Evolutionary conservation across 208 protist genomes (phyloP).

Genomic region (Trypanosoma brucei): DNA sequence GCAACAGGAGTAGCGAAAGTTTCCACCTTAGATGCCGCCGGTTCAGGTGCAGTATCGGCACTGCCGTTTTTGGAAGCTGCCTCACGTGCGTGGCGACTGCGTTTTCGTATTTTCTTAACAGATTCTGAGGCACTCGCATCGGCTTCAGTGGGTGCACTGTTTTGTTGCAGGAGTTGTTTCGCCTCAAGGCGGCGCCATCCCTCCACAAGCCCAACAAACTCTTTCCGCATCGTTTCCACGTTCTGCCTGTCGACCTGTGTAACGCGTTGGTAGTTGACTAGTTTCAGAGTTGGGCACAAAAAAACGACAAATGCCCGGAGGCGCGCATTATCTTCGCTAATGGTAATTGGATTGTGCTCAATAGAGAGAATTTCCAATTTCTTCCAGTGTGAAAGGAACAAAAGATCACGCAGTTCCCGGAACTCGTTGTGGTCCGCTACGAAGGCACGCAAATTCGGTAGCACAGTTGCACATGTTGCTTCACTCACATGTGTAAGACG

Average conservation of each 20-base stretch:
- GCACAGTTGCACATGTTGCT: constrained; percentile 53
- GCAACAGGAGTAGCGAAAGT: background rate
- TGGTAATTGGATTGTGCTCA: constrained; percentile 63
- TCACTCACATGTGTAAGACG: constrained; percentile 74
- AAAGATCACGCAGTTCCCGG: constrained; percentile 38
- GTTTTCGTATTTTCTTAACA: constrained; percentile 60
- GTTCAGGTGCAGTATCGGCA: background rate
- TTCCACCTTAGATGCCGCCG: background rate
- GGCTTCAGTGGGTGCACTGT: background rate
- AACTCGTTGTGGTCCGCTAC: constrained; percentile 75
- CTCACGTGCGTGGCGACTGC: constrained; percentile 62
- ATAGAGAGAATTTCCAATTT: constrained; percentile 69
- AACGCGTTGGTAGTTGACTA: constrained; percentile 87
- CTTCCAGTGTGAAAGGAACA: constrained; percentile 71
- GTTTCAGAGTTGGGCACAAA: constrained; percentile 72
- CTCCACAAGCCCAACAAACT: constrained; percentile 18
- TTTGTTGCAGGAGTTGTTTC: background rate
- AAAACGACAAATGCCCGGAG: constrained; percentile 76
- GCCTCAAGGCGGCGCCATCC: constrained; percentile 11
- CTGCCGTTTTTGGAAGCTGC: constrained; percentile 19
- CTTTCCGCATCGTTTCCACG: constrained; percentile 17
- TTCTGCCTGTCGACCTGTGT: constrained; percentile 39
- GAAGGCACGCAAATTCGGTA: constrained; percentile 73
- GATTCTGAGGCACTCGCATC: background rate
- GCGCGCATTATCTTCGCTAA: constrained; percentile 39